Evolutionary conservation across 169 alveolate species (phyloP).

Genomic region (Eimeria falciformis): DNA sequence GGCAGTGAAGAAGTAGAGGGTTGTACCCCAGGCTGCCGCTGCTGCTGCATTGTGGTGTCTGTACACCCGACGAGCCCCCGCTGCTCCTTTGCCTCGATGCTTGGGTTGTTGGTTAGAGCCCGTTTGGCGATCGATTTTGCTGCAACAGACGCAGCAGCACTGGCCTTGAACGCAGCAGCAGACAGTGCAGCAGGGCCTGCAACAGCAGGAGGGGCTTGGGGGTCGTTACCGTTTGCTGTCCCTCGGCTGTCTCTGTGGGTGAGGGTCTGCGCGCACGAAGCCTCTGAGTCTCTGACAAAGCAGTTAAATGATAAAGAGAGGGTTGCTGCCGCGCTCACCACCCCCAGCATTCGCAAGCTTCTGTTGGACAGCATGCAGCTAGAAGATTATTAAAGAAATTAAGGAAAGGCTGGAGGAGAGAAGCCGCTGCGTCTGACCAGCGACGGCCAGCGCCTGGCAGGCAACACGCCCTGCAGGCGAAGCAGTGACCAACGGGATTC

Average conservation of each 20-base stretch:
- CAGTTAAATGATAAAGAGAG: constrained; percentile 94
- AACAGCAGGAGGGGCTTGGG: background rate
- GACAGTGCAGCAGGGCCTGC: background rate
- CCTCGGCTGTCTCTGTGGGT: constrained; percentile 65
- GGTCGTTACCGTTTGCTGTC: background rate
- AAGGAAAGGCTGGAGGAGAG: no score
- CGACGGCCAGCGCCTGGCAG: no score
- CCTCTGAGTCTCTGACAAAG: constrained; percentile 86
- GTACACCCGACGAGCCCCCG: constrained; percentile 94
- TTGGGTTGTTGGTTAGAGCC: constrained; percentile 92
- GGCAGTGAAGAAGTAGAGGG: background rate
- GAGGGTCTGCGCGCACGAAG: constrained; percentile 85
- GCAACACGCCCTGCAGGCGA: no score
- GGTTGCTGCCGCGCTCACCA: constrained; percentile 92
- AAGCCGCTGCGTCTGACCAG: no score
- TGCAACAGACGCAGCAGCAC: background rate
- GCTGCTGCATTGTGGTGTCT: constrained; percentile 79
- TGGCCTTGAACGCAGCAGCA: background rate
- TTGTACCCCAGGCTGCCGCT: background rate
- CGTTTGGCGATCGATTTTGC: constrained; percentile 86
- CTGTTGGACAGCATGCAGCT: constrained; percentile 69
- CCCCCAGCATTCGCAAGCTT: constrained; percentile 81
- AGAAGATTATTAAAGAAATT: background rate
- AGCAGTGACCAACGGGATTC: no score
- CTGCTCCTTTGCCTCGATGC: constrained; percentile 90